phyloP scores from a whole-genome alignment of 2,329 filamentous ascomycete species.

The Fusarium pseudonygamai region DNA sequence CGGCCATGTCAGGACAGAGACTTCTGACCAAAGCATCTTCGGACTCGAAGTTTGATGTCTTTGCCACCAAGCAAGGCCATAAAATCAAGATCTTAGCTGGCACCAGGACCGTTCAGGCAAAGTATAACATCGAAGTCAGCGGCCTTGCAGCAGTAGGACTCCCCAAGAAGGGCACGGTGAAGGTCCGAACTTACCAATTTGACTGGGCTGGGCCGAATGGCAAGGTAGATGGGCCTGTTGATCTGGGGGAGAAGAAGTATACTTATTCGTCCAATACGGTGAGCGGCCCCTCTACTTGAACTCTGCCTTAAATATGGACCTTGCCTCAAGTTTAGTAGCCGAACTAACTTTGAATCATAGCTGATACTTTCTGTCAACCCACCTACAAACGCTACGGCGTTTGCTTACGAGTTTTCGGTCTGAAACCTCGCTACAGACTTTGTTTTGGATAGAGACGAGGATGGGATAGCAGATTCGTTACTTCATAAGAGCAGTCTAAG shows the following conservation, averaged over 20 bases:
- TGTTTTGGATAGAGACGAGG: neutral
- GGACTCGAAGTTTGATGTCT: neutral
- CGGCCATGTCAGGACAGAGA: neutral
- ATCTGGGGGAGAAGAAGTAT: neutral
- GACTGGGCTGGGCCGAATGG: neutral
- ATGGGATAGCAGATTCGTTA: neutral
- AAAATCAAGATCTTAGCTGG: neutral
- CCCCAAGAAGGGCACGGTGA: accelerated
- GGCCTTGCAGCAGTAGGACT: accelerated
- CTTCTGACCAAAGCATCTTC: neutral
- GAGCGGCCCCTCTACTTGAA: neutral
- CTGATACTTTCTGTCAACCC: neutral
- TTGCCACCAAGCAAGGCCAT: neutral
- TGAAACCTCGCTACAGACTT: neutral
- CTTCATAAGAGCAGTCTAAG: accelerated
- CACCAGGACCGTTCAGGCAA: neutral
- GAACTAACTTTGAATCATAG: neutral
- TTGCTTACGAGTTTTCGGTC: neutral
- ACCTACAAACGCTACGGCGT: neutral
- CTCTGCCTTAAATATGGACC: accelerated
- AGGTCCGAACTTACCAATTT: neutral
- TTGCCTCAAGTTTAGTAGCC: accelerated
- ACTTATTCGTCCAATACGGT: neutral
- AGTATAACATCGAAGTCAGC: accelerated
- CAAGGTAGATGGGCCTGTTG: neutral